phyloP scores from a whole-genome alignment of 768 basidiomycete genomes.

The Auricularia sp. region DNA sequence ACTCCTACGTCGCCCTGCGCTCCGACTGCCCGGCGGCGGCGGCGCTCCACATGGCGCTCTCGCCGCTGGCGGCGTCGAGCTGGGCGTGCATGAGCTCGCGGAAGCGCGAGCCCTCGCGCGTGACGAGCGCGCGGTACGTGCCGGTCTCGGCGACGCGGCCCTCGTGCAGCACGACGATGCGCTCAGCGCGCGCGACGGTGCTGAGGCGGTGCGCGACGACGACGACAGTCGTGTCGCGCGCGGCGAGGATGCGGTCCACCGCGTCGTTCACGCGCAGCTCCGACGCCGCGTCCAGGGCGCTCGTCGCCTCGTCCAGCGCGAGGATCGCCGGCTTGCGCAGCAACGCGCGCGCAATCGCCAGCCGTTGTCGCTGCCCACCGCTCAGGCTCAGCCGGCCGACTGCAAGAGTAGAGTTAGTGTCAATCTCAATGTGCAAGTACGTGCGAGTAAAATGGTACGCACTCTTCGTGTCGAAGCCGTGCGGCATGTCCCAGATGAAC shows the following conservation, averaged over 20 bases:
- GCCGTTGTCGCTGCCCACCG: slow-evolving; percentile 72
- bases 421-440: background rate
- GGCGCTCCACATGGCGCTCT: slow-evolving; percentile 7
- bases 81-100: slow-evolving; percentile 85
- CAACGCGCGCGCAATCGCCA: slow-evolving; percentile 79
- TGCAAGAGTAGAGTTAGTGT: slow-evolving; percentile 16
- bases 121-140: slow-evolving; percentile 68
- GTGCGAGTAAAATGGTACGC: slow-evolving; percentile 17
- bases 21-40: background rate
- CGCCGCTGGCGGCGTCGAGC: slow-evolving; percentile 38
- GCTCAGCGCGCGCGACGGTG: slow-evolving; percentile 81
- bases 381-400: slow-evolving; percentile 61
- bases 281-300: slow-evolving; percentile 78
- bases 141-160: slow-evolving; percentile 77
- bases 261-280: slow-evolving; percentile 79
- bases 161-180: slow-evolving; percentile 83
- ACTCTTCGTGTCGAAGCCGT: slow-evolving; percentile 92
- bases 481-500: slow-evolving; percentile 89
- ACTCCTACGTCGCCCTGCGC: no score
- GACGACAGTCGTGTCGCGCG: slow-evolving; percentile 73
- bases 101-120: slow-evolving; percentile 65
- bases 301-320: slow-evolving; percentile 83
- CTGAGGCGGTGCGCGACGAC: slow-evolving; percentile 86
- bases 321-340: slow-evolving; percentile 83
- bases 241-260: slow-evolving; percentile 75